Base-by-base conservation (phyloP, 176 grass and related monocot genomes). In the Thalia dealbata region DNA sequence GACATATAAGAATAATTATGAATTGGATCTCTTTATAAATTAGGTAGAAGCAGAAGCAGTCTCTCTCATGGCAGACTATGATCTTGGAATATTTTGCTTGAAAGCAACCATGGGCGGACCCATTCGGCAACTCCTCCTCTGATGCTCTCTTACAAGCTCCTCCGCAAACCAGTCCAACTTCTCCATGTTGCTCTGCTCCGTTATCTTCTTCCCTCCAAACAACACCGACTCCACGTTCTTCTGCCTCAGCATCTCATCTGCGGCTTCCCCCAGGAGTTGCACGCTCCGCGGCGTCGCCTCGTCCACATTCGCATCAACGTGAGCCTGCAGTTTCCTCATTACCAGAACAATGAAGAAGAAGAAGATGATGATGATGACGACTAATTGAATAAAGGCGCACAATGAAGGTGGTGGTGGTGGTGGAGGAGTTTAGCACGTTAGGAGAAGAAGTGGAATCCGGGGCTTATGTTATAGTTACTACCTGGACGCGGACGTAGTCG, bases 401-500 rank as follows among this genome's bases (percentile, higher is more conserved):
- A n/a, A n/a, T n/a, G n/a, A n/a, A n/a, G n/a, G n/a, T n/a, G n/a
- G n/a, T n/a, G n/a, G n/a, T n/a, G n/a, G n/a, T n/a, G n/a, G n/a
- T n/a, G n/a, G n/a, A n/a, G n/a, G n/a, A n/a, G n/a, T n/a, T n/a
- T n/a, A n/a, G n/a, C n/a, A 14, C 60, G 3, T 12, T 26, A 13
- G 60, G 22, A 8, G 24, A 26, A 26, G 0, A 12, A 22, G 1
- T 13, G 60, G 10, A 62, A 12, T 14, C 13, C 24, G 13, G 0
- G 10, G 13, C 51, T 52, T 13, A 3, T 3, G 60, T 29, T 63
- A n/a, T n/a, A 5, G 26, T 7, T 27, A 10, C 72, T 42, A 96
- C 93, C 89, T 96, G 93, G 73, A 96, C 82, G 73, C 93, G 85
- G 59, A 96, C 80, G 75, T 96, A 96, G 52, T 92, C 90, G 52